Base-by-base conservation (phyloP, 1,284 basidiomycete genomes). In the Ceratobasidium sp. region DNA sequence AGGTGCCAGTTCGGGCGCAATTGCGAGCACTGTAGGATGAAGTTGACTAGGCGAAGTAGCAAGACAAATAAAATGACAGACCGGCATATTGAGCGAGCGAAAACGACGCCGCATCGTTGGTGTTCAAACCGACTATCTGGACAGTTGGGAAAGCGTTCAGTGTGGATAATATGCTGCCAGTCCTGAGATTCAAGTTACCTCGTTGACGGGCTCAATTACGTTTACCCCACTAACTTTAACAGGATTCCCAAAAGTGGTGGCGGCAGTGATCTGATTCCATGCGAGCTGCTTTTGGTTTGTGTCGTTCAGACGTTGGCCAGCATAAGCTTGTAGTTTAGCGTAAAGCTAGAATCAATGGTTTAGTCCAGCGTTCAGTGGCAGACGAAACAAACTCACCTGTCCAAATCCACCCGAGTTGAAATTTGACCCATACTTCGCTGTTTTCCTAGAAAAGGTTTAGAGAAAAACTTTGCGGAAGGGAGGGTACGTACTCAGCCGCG, bases 301-400 rank as follows among this genome's bases (percentile, higher is more conserved):
- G 66, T 86, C 83, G 52, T 85, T 84, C 10, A 86, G 81, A 9
- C 86, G 83, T 78, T 85, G 70, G 0, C 86, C 86, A 38, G 86
- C 86, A 54, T 87, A 87, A 4, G 85, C 86, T 81, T 86, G 85
- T 4, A 87, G 80, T 78, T 86, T 87, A 20, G 85, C 85, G 76
- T 87, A 87, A 33, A 83, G 82, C 84, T 86, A 48, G 20, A 52
- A 10, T 44, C 7, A 10, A 17, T 23, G 10, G 33, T 65, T 66
- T 13, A 56, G 44, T 23, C 40, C 42, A 20, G 42, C 12, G 6
- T 50, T 20, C 6, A 44, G 9, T 28, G 10, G 33, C 26, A 10
- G 33, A 33, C 5, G 7, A 26, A 52, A 50, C 12, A 17, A 50
- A 17, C 26, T 57, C 42, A 52, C 73, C 78, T 75, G 71, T 10